Evolutionary conservation across 2,329 filamentous ascomycete genomes (phyloP), one percentile per base, ranked within the genome.

Genomic region (Aspergillus alliaceus): DNA sequence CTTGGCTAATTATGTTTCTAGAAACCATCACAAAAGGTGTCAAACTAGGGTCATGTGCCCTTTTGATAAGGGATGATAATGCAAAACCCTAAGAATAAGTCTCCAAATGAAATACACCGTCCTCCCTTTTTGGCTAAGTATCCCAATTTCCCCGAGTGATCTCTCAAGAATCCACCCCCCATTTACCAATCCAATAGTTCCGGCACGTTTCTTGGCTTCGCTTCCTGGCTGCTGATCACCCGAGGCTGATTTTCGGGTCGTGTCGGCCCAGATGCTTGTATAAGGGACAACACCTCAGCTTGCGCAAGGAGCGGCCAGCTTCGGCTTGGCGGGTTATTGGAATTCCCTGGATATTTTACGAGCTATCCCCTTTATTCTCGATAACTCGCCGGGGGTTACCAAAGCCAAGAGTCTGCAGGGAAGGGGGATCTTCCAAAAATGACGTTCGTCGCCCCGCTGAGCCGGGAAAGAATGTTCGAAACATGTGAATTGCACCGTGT

Each of bases 161-260:
- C 35, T 15, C 25, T 35, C 50, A 24, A 25, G 46, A 29, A 34
- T 14, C 35, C 14, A 56, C 42, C 42, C 15, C 32, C 18, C 37
- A 32, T 29, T 8, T 37, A 37, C 35, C 8, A 34, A 51, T 39
- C 57, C 37, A 48, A 53, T 61, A 64, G 58, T 64, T 63, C 62
- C 59, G 59, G 60, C 58, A 59, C 31, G 56, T 55, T 58, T 58
- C 61, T 65, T 64, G 61, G 64, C 61, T 60, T 48, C 56, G 60
- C 59, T 66, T 58, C 66, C 66, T 69, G 58, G 64, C 59, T 59
- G 68, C 62, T 64, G 69, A 72, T 70, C 68, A 66, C 66, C 69
- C 67, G 69, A 69, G 64, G 68, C 60, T 67, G 60, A 59, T 57
- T 58, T 57, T 66, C 66, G 69, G 67, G 53, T 65, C 58, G 63